phyloP scores from a whole-genome alignment of 148 eudicot genomes.

The Limonium bicolor region DNA sequence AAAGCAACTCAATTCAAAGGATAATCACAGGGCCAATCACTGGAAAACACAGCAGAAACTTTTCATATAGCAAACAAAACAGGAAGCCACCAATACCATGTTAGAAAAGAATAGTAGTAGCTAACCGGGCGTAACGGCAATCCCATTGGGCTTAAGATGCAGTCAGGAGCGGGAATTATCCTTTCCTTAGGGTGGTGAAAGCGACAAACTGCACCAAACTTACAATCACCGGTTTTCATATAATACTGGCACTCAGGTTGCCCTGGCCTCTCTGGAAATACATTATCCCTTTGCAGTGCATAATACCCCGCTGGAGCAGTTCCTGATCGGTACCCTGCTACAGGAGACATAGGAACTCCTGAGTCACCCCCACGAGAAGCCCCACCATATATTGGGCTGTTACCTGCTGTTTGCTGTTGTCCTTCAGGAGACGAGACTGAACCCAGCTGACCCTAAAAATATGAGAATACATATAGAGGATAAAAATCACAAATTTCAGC shows the following conservation, averaged over 20 bases:
- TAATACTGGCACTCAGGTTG: conserved; percentile 95
- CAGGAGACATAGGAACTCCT: conserved; percentile 37
- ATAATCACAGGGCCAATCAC: neutral
- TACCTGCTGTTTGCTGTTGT: conserved; percentile 53
- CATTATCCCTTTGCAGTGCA: conserved; percentile 58
- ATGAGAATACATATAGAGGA: neutral
- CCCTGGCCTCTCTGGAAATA: conserved; percentile 94
- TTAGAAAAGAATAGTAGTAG: no score
- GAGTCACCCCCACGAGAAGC: conserved; percentile 41
- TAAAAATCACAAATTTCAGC: neutral
- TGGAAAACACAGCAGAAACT: neutral
- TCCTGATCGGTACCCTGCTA: conserved; percentile 41
- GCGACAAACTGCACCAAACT: conserved; percentile 86
- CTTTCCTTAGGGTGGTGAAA: conserved; percentile 94
- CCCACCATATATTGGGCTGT: conserved; percentile 36
- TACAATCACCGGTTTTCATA: conserved; percentile 98
- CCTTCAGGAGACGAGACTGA: conserved; percentile 51
- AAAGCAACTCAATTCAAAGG: neutral
- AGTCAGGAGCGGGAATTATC: conserved; percentile 69
- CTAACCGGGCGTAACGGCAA: conserved; percentile 91
- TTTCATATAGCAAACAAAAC: no score
- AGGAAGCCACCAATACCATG: neutral
- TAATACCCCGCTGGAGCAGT: conserved; percentile 54
- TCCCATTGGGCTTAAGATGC: conserved; percentile 72
- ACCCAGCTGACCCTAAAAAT: conserved; percentile 59